phyloP scores from a whole-genome alignment of 2,329 filamentous ascomycete genomes.

The Aspergillus pseudonomiae region DNA sequence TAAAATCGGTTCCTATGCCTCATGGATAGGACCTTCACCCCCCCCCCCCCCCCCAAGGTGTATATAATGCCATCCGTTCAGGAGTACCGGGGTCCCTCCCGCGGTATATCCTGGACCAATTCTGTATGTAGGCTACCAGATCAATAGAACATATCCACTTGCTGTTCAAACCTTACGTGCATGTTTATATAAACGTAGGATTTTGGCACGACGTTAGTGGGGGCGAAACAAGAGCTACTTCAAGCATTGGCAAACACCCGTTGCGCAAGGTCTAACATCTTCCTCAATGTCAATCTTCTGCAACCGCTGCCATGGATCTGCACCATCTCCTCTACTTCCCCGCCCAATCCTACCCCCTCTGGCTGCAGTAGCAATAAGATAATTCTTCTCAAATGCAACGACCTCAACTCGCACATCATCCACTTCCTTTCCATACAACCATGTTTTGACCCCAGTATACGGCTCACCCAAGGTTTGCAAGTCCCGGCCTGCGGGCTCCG shows the following conservation, averaged over 20 bases:
- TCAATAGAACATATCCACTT: background rate
- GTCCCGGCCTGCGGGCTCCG: slow-evolving; percentile 27
- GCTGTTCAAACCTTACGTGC: background rate
- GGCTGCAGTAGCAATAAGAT: slow-evolving; percentile 61
- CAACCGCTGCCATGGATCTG: slow-evolving; percentile 45
- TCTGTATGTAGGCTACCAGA: background rate
- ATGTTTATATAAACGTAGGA: background rate
- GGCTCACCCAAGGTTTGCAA: slow-evolving; percentile 36
- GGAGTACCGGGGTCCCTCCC: background rate
- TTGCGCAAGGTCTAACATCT: slow-evolving; percentile 48
- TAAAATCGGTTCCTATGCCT: background rate
- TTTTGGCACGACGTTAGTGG: background rate
- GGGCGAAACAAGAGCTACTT: background rate
- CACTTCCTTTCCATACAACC: slow-evolving; percentile 51
- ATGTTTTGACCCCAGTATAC: slow-evolving; percentile 51
- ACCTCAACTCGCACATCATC: slow-evolving; percentile 60
- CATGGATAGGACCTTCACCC: background rate
- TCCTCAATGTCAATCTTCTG: slow-evolving; percentile 50
- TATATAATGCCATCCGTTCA: slow-evolving; percentile 5
- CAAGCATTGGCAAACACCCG: slow-evolving; percentile 40
- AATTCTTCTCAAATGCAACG: slow-evolving; percentile 60
- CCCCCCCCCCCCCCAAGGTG: background rate
- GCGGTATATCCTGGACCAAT: background rate
- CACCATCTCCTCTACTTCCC: background rate
- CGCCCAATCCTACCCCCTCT: slow-evolving; percentile 39